Percentiles rank a stretch among this genome's conserved stretches.
These are phyloP conservation scores for Stygiomarasmius scandens DNA, from an alignment of 1,284 basidiomycete genomes.

Conservation along the genomic window DNA sequence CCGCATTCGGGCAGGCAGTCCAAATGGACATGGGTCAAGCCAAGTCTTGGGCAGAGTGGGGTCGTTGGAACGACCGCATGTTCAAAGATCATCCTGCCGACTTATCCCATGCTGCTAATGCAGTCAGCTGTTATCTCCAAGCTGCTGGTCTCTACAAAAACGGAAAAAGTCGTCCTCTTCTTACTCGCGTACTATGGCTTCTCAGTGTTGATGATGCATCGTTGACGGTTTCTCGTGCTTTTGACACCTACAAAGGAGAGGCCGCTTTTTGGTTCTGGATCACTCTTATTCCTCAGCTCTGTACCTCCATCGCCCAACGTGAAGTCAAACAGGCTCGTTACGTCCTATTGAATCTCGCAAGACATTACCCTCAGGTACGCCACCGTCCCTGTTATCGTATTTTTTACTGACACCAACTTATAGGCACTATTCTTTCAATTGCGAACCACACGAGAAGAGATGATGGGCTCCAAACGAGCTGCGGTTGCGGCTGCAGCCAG, in stretches of 20 bases:
- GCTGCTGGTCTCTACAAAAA: conserved; percentile 96
- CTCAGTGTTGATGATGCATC: conserved; percentile 88
- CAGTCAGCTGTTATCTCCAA: conserved; percentile 97
- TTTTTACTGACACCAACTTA: conserved; percentile 17
- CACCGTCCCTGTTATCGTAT: conserved; percentile 6
- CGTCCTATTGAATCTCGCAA: conserved; percentile 89
- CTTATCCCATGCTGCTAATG: conserved; percentile 81
- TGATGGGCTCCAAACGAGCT: conserved; percentile 50
- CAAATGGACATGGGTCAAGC: conserved; percentile 95
- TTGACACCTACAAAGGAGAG: conserved; percentile 97
- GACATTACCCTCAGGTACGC: conserved; percentile 89
- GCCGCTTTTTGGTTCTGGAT: conserved; percentile 99
- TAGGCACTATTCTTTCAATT: conserved; percentile 96
- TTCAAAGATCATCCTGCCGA: conserved; percentile 85
- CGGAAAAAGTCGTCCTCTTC: conserved; percentile 89
- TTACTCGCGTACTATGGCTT: conserved; percentile 95
- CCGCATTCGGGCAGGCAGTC: conserved; percentile 93
- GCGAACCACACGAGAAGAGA: conserved; percentile 91
- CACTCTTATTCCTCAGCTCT: conserved; percentile 95
- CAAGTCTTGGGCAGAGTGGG: conserved; percentile 99
- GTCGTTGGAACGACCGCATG: conserved; percentile 90
- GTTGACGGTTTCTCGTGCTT: conserved; percentile 82
- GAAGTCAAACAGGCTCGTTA: conserved; percentile 94
- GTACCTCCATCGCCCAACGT: conserved; percentile 86
- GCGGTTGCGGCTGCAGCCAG: conserved; percentile 13